Evolutionary conservation across 805 yeast species (phyloP).

Genomic region (Pichia membranifaciens): DNA sequence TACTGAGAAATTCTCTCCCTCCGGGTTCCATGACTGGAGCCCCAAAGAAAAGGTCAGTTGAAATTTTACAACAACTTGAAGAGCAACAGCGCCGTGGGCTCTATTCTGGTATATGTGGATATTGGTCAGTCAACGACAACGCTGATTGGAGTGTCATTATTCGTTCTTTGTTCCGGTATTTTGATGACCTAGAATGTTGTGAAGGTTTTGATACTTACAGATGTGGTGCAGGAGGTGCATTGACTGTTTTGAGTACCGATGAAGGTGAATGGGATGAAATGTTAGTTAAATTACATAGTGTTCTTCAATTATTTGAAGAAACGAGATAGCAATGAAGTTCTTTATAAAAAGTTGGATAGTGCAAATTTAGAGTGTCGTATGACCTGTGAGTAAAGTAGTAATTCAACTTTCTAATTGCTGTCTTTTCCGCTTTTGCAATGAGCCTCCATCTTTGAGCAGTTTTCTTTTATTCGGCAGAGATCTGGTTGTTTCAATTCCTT

Average conservation of each 20-base stretch:
- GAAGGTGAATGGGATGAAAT: conserved; percentile 91
- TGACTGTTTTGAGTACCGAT: conserved; percentile 79
- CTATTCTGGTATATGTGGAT: conserved; percentile 93
- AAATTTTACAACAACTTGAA: conserved; percentile 62
- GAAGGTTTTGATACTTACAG: conserved; percentile 48
- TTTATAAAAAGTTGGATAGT: too few relatives aligned
- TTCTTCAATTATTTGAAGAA: conserved; percentile 58
- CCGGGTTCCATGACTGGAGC: conserved; percentile 99
- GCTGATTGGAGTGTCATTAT: conserved; percentile 97
- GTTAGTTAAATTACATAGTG: conserved; percentile 73
- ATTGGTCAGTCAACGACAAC: conserved; percentile 81
- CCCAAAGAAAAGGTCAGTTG: conserved; percentile 90
- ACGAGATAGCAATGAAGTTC: too few relatives aligned
- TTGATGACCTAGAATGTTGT: conserved; percentile 34
- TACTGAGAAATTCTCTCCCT: conserved; percentile 74
- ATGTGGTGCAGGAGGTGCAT: conserved; percentile 98
- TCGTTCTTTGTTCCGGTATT: conserved; percentile 69
- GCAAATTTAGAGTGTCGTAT: too few relatives aligned
- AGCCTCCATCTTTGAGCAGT: conserved; percentile 26
- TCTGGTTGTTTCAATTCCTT: neutral
- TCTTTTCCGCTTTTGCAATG: conserved; percentile 27
- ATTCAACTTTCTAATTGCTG: conserved; percentile 28
- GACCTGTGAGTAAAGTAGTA: neutral
- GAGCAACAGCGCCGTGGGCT: conserved; percentile 62
- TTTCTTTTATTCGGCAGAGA: conserved; percentile 5